These are phyloP conservation scores for Gnomoniopsis smithogilvyi DNA, from an alignment of 2,329 filamentous ascomycete species.

Conservation along the genomic window DNA sequence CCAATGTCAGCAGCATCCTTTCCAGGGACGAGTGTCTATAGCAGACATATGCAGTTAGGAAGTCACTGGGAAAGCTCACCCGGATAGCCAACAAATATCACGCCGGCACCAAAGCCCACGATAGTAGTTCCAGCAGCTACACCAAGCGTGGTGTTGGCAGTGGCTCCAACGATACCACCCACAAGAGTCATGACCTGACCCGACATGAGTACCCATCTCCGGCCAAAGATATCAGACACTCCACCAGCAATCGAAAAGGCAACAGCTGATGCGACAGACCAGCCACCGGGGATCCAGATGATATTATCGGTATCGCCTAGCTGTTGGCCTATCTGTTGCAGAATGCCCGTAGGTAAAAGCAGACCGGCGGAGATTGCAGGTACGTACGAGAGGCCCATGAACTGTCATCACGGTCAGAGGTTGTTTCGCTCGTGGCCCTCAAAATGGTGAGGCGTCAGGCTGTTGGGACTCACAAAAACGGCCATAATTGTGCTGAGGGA, in stretches of 20 bases:
- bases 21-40: too few relatives aligned
- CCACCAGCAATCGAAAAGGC: slow-evolving; percentile 21
- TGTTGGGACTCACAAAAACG: slow-evolving; percentile 9
- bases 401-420: slow-evolving; percentile 1
- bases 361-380: slow-evolving; percentile 18
- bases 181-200: slow-evolving; percentile 19
- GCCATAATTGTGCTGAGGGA: slow-evolving; percentile 11
- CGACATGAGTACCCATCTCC: slow-evolving; percentile 18
- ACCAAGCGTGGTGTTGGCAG: slow-evolving; percentile 22
- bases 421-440: too few relatives aligned
- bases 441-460: neutral
- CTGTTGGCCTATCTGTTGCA: slow-evolving; percentile 23
- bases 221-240: slow-evolving; percentile 20
- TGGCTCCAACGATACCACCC: slow-evolving; percentile 23
- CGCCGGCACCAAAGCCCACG: slow-evolving; percentile 30
- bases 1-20: too few relatives aligned
- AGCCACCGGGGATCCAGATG: slow-evolving; percentile 23
- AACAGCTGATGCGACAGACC: slow-evolving; percentile 19
- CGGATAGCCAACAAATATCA: slow-evolving; percentile 31
- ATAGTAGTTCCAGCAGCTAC: slow-evolving; percentile 28
- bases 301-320: slow-evolving; percentile 21
- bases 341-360: slow-evolving; percentile 22
- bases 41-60: too few relatives aligned
- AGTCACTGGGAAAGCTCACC: slow-evolving; percentile 13
- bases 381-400: slow-evolving; percentile 13